Conservation (phyloP, 768 basidiomycete species). For the Termitomyces sp. region DNA sequence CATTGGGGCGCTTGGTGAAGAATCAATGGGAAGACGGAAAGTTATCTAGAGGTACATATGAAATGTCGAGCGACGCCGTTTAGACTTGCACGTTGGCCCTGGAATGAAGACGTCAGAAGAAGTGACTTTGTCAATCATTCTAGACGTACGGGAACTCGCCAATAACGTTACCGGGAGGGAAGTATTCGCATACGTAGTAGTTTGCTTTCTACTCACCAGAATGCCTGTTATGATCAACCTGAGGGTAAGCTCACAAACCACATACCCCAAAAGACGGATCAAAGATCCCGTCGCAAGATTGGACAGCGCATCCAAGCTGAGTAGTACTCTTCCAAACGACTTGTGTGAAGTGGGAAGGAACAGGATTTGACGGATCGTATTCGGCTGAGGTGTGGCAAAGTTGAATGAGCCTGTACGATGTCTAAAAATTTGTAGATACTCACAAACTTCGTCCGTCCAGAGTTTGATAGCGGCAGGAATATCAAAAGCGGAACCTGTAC, state of each 20-base stretch:
- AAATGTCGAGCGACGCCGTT: background rate
- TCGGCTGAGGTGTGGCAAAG: constrained; percentile 39
- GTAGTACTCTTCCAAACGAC: constrained; percentile 71
- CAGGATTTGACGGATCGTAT: constrained; percentile 56
- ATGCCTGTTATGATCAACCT: background rate
- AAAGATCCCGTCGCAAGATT: constrained; percentile 58
- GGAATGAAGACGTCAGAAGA: background rate
- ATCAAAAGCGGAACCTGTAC: constrained; percentile 50
- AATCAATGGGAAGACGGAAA: no score
- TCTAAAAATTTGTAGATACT: constrained; percentile 22
- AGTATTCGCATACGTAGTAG: constrained; percentile 71
- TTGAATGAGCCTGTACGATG: background rate
- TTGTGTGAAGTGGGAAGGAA: constrained; percentile 69
- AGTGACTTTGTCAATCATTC: background rate
- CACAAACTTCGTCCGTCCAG: constrained; percentile 70
- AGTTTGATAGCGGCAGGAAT: constrained; percentile 47
- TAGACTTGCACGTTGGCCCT: constrained; percentile 46
- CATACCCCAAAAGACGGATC: constrained; percentile 49
- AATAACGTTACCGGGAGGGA: constrained; percentile 57
- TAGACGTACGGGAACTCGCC: constrained; percentile 56
- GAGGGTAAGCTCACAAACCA: constrained; percentile 7
- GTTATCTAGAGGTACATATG: no score
- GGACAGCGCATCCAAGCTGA: constrained; percentile 61
- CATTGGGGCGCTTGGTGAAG: no score
- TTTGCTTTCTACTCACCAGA: constrained; percentile 40